Conservation (phyloP, 2,329 filamentous ascomycete species). For the Xylaria sp. region DNA sequence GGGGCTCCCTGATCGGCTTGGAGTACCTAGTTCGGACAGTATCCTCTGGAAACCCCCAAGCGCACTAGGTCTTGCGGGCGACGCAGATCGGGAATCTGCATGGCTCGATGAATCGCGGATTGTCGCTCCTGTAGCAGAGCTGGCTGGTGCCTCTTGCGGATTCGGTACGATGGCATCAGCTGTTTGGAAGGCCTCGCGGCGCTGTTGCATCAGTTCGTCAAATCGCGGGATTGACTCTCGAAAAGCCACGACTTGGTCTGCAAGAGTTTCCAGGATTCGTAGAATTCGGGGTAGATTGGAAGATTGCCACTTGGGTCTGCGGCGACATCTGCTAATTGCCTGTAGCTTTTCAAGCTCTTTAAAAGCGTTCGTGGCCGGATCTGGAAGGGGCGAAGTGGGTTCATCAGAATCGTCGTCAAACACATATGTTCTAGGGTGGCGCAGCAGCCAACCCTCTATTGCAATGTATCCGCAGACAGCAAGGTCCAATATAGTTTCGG, state of each 20-base stretch:
- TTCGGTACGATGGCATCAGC: conserved; percentile 62
- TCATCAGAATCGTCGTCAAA: conserved; percentile 61
- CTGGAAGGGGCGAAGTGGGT: conserved; percentile 32
- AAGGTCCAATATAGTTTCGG: conserved; percentile 83
- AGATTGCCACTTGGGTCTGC: conserved; percentile 64
- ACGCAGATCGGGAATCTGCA: conserved; percentile 61
- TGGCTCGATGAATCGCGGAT: conserved; percentile 55
- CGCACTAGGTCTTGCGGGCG: conserved; percentile 64
- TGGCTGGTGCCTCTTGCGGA: conserved; percentile 47
- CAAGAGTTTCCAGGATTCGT: conserved; percentile 67
- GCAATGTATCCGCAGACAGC: conserved; percentile 86
- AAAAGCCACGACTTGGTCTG: conserved; percentile 71
- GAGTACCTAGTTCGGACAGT: conserved; percentile 67
- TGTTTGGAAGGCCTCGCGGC: conserved; percentile 71
- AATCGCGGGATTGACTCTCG: conserved; percentile 75
- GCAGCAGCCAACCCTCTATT: conserved; percentile 89
- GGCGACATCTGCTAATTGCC: conserved; percentile 63
- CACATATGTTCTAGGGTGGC: conserved; percentile 73
- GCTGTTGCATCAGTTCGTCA: conserved; percentile 75
- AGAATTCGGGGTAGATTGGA: conserved; percentile 66
- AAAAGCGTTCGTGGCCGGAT: conserved; percentile 39
- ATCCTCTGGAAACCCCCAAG: conserved; percentile 72
- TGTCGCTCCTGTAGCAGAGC: conserved; percentile 44
- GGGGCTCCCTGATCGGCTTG: conserved; percentile 62
- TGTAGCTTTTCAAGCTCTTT: conserved; percentile 58